A percentile compares a stretch with the other conserved stretches of the same genome.
Evolutionary conservation across 371 early-diverging fungal species (phyloP).

Genomic region (Entomophthora muscae): DNA sequence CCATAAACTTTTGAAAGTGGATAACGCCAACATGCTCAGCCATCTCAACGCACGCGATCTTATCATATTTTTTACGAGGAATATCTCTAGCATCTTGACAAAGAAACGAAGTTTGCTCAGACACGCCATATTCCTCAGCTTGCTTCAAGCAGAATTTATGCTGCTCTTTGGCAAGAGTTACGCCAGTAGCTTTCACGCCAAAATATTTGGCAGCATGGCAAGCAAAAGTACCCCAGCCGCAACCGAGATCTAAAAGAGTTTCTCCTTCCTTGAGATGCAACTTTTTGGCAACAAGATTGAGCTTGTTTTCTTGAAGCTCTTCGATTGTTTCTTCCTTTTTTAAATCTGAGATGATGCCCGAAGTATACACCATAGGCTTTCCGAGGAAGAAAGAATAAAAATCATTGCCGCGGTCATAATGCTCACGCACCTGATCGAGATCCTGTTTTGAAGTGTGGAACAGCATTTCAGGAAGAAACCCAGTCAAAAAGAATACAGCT

Average conservation of each 20-base stretch:
- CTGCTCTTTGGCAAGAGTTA: conserved; percentile 85
- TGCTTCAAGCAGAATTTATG: conserved; percentile 70
- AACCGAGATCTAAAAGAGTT: conserved; percentile 88
- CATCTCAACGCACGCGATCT: conserved; percentile 94
- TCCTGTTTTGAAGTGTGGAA: conserved; percentile 93
- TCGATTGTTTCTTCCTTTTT: conserved; percentile 71
- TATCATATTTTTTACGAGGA: conserved; percentile 73
- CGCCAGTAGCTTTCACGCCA: conserved; percentile 75
- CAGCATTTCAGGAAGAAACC: conserved; percentile 88
- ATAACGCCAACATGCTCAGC: conserved; percentile 95
- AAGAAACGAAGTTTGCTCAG: conserved; percentile 50
- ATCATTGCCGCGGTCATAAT: conserved; percentile 95
- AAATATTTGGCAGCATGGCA: conserved; percentile 79
- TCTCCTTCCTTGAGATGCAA: conserved; percentile 76
- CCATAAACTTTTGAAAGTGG: conserved; percentile 77
- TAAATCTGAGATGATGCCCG: conserved; percentile 69
- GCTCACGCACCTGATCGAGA: conserved; percentile 89
- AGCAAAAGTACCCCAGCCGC: conserved; percentile 94
- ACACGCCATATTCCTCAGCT: conserved; percentile 65
- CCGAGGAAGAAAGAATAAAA: conserved; percentile 91
- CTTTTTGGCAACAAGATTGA: conserved; percentile 74
- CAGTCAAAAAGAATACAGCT: conserved; percentile 77
- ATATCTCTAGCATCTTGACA: conserved; percentile 95
- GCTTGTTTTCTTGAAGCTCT: conserved; percentile 86
- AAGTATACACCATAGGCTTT: conserved; percentile 86